phyloP scores from a whole-genome alignment of 805 yeast genomes.

The Starmerella kuoi region DNA sequence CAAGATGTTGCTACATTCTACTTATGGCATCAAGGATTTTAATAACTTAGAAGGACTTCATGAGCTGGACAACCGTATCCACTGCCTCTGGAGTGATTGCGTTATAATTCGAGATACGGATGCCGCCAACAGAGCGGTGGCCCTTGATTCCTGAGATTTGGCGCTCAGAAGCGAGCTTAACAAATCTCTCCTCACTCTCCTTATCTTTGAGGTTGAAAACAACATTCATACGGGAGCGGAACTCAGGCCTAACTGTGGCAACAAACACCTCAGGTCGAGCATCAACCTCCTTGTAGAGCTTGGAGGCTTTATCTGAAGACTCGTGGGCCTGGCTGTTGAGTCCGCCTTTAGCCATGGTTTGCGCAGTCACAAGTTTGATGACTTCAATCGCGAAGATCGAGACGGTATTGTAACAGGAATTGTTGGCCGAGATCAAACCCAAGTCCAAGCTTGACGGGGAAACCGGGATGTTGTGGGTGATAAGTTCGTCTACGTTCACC shows the following conservation, averaged over 20 bases:
- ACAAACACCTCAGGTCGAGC: conserved; percentile 51
- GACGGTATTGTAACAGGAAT: conserved; percentile 90
- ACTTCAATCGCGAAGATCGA: conserved; percentile 88
- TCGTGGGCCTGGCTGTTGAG: conserved; percentile 44
- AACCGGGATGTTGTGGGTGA: conserved; percentile 52
- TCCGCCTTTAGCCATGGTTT: conserved; percentile 61
- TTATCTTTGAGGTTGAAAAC: conserved; percentile 66
- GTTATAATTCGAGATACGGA: conserved; percentile 85
- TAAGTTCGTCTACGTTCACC: conserved; percentile 50
- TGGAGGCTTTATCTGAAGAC: conserved; percentile 49
- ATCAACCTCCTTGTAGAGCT: conserved; percentile 56
- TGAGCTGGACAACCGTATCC: conserved; percentile 14
- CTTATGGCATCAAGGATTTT: conserved; percentile 12
- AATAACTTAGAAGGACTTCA: conserved; percentile 9
- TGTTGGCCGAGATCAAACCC: conserved; percentile 74
- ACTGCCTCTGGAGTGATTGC: conserved; percentile 50
- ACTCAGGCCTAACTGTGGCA: conserved; percentile 49
- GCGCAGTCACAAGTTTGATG: conserved; percentile 61
- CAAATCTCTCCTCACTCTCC: conserved; percentile 53
- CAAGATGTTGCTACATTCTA: conserved; percentile 17
- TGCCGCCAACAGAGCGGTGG: conserved; percentile 94
- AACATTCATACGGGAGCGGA: conserved; percentile 82
- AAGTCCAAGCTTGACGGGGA: conserved; percentile 82
- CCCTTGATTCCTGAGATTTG: conserved; percentile 78
- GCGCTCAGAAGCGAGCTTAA: conserved; percentile 48